These are phyloP conservation scores for Obba rivulosa DNA, from an alignment of 768 basidiomycete genomes.

Conservation along the genomic window DNA sequence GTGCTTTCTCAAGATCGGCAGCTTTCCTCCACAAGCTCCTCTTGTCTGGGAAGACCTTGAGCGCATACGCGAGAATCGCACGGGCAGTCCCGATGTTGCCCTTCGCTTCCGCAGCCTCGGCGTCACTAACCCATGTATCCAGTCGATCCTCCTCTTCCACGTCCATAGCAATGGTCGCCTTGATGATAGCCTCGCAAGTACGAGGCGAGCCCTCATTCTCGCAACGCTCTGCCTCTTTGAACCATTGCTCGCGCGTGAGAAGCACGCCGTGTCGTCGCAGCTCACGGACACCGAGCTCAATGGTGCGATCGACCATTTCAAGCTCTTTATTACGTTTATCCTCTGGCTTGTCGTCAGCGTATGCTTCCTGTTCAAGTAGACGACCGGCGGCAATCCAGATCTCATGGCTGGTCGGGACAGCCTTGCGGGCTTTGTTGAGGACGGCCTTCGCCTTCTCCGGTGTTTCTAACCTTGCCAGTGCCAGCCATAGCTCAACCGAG, in stretches of 20 bases:
- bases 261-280: slow-evolving; percentile 81
- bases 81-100: slow-evolving; percentile 79
- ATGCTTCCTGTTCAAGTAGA: slow-evolving; percentile 81
- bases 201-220: slow-evolving; percentile 79
- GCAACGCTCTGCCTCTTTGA: slow-evolving; percentile 90
- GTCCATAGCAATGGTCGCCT: slow-evolving; percentile 90
- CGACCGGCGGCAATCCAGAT: slow-evolving; percentile 98
- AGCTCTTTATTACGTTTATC: slow-evolving; percentile 60
- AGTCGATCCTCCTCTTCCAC: slow-evolving; percentile 91
- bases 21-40: slow-evolving; percentile 85
- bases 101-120: slow-evolving; percentile 70
- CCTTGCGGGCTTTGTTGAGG: slow-evolving; percentile 91
- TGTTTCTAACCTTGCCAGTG: slow-evolving; percentile 93
- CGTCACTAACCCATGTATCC: slow-evolving; percentile 89
- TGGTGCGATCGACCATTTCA: slow-evolving; percentile 79
- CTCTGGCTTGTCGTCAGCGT: slow-evolving; percentile 38
- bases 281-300: slow-evolving; percentile 76
- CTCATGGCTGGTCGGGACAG: slow-evolving; percentile 93
- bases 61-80: slow-evolving; percentile 84
- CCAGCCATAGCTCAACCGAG: slow-evolving; percentile 96
- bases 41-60: slow-evolving; percentile 86
- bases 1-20: slow-evolving; percentile 88
- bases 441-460: slow-evolving; percentile 89
- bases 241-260: slow-evolving; percentile 87
- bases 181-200: slow-evolving; percentile 93